These are phyloP conservation scores for Anthostomella pinea DNA, from an alignment of 2,329 filamentous ascomycete species.

Conservation along the genomic window DNA sequence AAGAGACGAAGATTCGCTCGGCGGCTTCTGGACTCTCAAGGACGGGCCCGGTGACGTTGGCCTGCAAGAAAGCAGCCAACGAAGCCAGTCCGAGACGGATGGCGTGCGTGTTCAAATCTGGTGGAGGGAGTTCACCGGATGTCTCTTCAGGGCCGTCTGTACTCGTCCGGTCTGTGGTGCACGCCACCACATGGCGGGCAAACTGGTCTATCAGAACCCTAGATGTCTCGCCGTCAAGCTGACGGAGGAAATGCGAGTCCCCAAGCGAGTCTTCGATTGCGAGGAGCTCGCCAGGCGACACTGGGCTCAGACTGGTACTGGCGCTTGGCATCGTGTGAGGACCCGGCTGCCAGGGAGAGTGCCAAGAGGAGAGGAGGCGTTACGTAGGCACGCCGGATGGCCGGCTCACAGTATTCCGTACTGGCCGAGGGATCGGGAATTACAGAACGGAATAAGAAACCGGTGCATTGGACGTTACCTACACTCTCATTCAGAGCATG, in stretches of 20 bases:
- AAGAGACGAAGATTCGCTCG: conserved; percentile 32
- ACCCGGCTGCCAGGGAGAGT: too few relatives aligned
- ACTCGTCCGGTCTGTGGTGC: background rate
- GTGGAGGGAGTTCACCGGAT: background rate
- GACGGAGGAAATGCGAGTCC: conserved; percentile 18
- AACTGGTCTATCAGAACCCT: conserved; percentile 17
- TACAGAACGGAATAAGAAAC: too few relatives aligned
- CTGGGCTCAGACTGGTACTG: conserved; percentile 2
- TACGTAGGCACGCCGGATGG: too few relatives aligned
- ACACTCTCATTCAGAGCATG: background rate
- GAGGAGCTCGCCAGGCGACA: conserved; percentile 12
- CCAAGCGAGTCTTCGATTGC: conserved; percentile 20
- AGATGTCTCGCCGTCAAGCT: conserved; percentile 13
- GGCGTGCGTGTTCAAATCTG: conserved; percentile 5
- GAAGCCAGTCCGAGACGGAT: conserved; percentile 57
- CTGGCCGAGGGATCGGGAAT: too few relatives aligned
- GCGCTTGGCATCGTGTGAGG: background rate
- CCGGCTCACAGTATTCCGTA: too few relatives aligned
- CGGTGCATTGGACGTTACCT: too few relatives aligned
- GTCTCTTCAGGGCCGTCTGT: background rate
- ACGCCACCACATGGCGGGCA: conserved; percentile 8
- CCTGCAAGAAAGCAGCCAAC: conserved; percentile 68
- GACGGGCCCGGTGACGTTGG: conserved; percentile 72
- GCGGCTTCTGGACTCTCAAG: conserved; percentile 36
- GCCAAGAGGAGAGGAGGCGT: too few relatives aligned